Conservation (phyloP, 1,284 basidiomycete genomes). For the Phylloboletellus chloephorus region DNA sequence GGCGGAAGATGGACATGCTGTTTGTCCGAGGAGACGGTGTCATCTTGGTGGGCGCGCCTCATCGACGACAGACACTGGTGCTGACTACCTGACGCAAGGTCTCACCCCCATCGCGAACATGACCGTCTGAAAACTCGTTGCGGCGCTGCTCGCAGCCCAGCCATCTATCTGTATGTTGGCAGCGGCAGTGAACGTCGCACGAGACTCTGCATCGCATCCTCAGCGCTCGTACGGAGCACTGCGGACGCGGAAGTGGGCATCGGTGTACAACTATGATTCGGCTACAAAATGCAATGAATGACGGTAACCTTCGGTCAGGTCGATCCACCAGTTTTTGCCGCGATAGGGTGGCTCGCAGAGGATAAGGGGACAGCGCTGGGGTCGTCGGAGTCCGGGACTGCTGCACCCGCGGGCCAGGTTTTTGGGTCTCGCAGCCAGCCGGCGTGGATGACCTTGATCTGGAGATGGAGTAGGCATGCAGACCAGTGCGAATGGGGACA, state of each 20-base stretch:
- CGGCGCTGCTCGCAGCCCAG: constrained; percentile 13
- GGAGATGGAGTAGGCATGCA: constrained; percentile 8
- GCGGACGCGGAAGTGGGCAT: constrained; percentile 3
- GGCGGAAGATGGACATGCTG: constrained; percentile 95
- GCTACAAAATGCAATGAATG: neutral
- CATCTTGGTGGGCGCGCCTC: constrained; percentile 62
- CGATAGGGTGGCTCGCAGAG: constrained; percentile 9
- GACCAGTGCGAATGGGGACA: constrained; percentile 8
- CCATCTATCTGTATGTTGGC: constrained; percentile 34
- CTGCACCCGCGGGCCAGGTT: constrained; percentile 62
- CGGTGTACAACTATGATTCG: constrained; percentile 1
- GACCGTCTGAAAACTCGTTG: constrained; percentile 14
- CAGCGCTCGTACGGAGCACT: constrained; percentile 6
- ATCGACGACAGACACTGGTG: neutral
- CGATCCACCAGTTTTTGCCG: too few species aligned
- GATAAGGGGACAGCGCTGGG: neutral
- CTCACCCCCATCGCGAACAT: constrained; percentile 67
- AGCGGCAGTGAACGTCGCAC: neutral
- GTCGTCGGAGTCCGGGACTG: constrained; percentile 55
- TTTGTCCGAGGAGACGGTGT: constrained; percentile 97
- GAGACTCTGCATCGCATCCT: constrained; percentile 9
- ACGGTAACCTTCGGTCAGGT: neutral
- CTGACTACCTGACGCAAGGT: constrained; percentile 43
- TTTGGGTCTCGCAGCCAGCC: constrained; percentile 65
- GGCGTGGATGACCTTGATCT: constrained; percentile 68